Conservation (phyloP, 495 filamentous ascomycete genomes). For the Trichoderma erinaceum region DNA sequence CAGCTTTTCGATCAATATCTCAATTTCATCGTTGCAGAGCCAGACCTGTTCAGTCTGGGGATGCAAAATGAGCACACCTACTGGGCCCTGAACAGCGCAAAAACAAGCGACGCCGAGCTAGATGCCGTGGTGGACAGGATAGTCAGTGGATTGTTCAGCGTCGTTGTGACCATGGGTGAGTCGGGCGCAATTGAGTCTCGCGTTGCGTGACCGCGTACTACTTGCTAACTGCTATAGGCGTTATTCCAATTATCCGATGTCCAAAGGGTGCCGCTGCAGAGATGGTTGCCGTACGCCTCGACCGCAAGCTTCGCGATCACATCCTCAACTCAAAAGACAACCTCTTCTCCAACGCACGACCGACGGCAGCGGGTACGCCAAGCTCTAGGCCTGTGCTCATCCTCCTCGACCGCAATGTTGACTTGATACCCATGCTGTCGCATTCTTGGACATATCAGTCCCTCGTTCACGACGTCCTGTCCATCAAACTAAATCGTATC, state of each 20-base stretch:
- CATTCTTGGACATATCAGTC: slow-evolving; percentile 99
- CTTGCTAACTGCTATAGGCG: slow-evolving; percentile 40
- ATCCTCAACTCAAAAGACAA: slow-evolving; percentile 97
- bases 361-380: slow-evolving; percentile 44
- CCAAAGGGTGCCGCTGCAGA: slow-evolving; percentile 90
- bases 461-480: slow-evolving; percentile 87
- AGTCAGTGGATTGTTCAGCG: slow-evolving; percentile 91
- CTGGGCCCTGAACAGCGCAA: slow-evolving; percentile 87
- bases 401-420: slow-evolving; percentile 89
- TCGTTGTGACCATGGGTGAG: slow-evolving; percentile 92
- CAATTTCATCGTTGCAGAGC: slow-evolving; percentile 95
- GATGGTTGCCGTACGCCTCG: slow-evolving; percentile 87
- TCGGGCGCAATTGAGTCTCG: slow-evolving; percentile 1
- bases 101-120: slow-evolving; percentile 83
- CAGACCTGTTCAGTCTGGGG: slow-evolving; percentile 89
- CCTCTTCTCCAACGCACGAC: slow-evolving; percentile 58
- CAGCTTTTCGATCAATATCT: slow-evolving; percentile 97
- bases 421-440: slow-evolving; percentile 95
- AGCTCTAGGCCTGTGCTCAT: slow-evolving; percentile 76
- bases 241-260: slow-evolving; percentile 90
- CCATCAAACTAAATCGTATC: slow-evolving; percentile 94
- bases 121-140: slow-evolving; percentile 82
- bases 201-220: slow-evolving; percentile 18
- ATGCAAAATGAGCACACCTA: slow-evolving; percentile 81
- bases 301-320: slow-evolving; percentile 93